A percentile compares a stretch with the other conserved stretches of the same genome.
phyloP scores from a whole-genome alignment of 2,329 filamentous ascomycete genomes.

The Botrytis sinoallii region DNA sequence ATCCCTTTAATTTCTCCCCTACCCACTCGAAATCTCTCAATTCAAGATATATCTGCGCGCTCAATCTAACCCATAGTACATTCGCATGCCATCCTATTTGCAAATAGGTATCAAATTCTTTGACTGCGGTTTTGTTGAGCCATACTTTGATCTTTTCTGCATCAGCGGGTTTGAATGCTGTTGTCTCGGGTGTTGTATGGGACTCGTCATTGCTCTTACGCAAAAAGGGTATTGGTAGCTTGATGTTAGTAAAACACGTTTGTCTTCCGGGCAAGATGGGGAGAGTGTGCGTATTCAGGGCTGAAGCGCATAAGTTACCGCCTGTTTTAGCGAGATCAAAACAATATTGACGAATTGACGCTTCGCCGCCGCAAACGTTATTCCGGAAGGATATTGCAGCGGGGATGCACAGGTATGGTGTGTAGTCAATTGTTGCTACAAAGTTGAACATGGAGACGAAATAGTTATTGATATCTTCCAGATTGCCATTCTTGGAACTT shows the following conservation, averaged over 20 bases:
- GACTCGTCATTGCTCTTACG: constrained; percentile 40
- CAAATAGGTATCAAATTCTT: constrained; percentile 64
- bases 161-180: constrained; percentile 40
- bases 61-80: constrained; percentile 68
- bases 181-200: constrained; percentile 28
- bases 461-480: constrained; percentile 30
- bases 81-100: constrained; percentile 55
- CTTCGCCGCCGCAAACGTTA: constrained; percentile 69
- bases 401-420: constrained; percentile 69
- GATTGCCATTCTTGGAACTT: constrained; percentile 41
- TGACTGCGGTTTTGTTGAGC: constrained; percentile 42
- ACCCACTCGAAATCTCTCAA: constrained; percentile 72
- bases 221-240: constrained; percentile 51
- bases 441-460: constrained; percentile 75
- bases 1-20: constrained; percentile 42
- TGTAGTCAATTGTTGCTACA: constrained; percentile 70
- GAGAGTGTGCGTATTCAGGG: constrained; percentile 67
- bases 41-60: constrained; percentile 79
- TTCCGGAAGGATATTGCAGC: constrained; percentile 70
- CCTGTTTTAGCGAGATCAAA: constrained; percentile 61
- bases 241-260: constrained; percentile 71
- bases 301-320: constrained; percentile 55
- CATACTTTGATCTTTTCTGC: constrained; percentile 55
- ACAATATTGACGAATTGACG: constrained; percentile 62
- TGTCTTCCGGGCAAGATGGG: constrained; percentile 63